Base-by-base conservation (phyloP, 768 basidiomycete species). In the Tulasnella sp. region DNA sequence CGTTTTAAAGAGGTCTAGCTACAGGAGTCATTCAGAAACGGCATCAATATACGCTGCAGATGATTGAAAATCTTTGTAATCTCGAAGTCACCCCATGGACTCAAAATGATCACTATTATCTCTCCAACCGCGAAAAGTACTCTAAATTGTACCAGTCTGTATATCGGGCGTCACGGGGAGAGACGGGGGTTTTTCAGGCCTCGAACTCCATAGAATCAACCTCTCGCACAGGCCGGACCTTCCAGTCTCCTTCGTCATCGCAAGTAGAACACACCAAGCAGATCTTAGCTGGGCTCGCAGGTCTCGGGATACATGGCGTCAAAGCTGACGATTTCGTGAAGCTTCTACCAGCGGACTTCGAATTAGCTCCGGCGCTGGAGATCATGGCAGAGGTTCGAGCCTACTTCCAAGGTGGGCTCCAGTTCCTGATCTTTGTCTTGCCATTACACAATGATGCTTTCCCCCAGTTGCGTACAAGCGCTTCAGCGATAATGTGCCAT, bases 381-480 rank as follows among this genome's bases (percentile, higher is more conserved):
- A 63, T 63, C 34, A 63, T 63, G 61, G 58, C 61, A 1, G 61
- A 63, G 13, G 61, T 61, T 30, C 30, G 61, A n/a, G 61, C 61
- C 21, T 63, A 63, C 29, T 63, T 61, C 43, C 61, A 63, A 32
- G 61, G 61, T 60, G 19, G 13, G 52, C 49, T 29, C 11, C 4
- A 21, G 10, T 34, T 32, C 8, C 7, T 13, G 17, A 11, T 23
- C 9, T 30, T 21, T 19, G 4, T 27, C 23, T 15, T 13, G 24
- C 15, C 48, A 23, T 9, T 42, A 24, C 5, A 24, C 50, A 24
- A 10, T 27, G 13, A n/a, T 24, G 1, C 2, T 44, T 5, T 26
- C 24, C 29, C 49, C 13, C 60, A 85, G 82, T 84, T 1, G 77
- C 80, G 0, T 82, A 79, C 67, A 82, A 82, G 67, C 75, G 82